Conservation (phyloP, 768 basidiomycete species). For the Dioszegia aurantiaca region DNA sequence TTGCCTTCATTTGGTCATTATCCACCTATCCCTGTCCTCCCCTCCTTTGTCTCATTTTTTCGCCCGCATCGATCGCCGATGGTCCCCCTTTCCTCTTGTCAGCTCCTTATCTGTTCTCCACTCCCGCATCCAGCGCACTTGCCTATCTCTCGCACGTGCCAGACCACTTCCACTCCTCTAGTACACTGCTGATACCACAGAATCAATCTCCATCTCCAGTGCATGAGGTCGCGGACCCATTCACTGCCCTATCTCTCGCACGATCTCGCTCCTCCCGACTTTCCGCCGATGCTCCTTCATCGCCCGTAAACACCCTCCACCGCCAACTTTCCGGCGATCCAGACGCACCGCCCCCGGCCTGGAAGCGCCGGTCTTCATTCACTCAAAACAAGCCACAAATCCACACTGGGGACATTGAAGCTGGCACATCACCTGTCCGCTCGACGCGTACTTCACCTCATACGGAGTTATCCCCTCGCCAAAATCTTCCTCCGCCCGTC, state of each 20-base stretch:
- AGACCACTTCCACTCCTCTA: neutral
- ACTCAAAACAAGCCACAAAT: conserved; percentile 11
- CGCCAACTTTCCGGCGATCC: conserved; percentile 39
- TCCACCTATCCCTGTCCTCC: conserved; percentile 1
- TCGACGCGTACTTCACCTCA: neutral
- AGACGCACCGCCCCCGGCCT: conserved; percentile 41
- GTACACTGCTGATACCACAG: conserved; percentile 12
- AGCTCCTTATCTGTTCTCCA: too few species aligned
- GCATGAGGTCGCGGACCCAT: conserved; percentile 13
- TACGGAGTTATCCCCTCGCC: conserved; percentile 4
- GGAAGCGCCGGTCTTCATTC: conserved; percentile 43
- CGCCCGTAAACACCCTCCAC: conserved; percentile 31
- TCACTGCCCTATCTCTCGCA: conserved; percentile 15
- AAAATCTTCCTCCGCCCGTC: conserved; percentile 6
- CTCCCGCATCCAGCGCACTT: too few species aligned
- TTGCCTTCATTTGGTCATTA: neutral
- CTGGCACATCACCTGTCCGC: neutral
- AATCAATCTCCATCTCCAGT: conserved; percentile 39
- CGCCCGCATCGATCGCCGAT: neutral
- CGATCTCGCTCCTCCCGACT: conserved; percentile 13
- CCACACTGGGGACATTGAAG: neutral
- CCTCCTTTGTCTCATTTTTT: too few species aligned
- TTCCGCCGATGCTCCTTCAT: conserved; percentile 3
- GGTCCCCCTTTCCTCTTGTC: too few species aligned
- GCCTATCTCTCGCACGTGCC: neutral